These are phyloP conservation scores for Davidsoniella neocaledoniae DNA, from an alignment of 2,329 filamentous ascomycete genomes.

Conservation along the genomic window DNA sequence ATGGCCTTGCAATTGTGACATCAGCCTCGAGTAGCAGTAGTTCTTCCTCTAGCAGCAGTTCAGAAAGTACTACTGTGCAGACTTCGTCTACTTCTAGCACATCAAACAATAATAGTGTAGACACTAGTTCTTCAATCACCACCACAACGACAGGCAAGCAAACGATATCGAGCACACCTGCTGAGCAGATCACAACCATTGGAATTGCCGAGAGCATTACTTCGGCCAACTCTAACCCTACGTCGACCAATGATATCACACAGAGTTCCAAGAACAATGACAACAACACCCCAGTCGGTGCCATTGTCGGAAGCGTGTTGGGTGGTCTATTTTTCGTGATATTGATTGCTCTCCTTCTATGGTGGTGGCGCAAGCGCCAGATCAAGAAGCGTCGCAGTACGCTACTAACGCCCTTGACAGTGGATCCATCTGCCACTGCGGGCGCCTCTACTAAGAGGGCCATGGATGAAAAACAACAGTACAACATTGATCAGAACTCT, in stretches of 20 bases:
- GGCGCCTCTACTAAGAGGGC: conserved; percentile 15
- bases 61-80: too few species aligned
- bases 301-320: conserved; percentile 34
- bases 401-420: conserved; percentile 30
- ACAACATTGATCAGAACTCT: conserved; percentile 28
- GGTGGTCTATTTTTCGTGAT: conserved; percentile 31
- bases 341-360: conserved; percentile 31
- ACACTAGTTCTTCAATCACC: neutral
- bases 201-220: conserved; percentile 3
- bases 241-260: neutral
- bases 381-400: conserved; percentile 29
- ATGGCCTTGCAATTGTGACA: neutral
- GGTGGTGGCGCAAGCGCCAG: conserved; percentile 30
- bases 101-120: neutral
- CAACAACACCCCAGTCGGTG: conserved; percentile 21
- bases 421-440: conserved; percentile 16
- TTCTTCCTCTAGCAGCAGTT: too few species aligned
- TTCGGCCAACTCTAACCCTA: neutral
- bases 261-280: conserved; percentile 13
- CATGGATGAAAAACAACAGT: conserved; percentile 16
- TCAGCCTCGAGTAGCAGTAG: neutral
- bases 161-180: neutral
- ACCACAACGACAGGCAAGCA: neutral
- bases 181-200: conserved; percentile 2
- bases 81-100: neutral